Evolutionary conservation across 192 early-diverging fungal genomes (phyloP), one percentile per base, ranked within the genome.

Genomic region (Coemansia sp.): DNA sequence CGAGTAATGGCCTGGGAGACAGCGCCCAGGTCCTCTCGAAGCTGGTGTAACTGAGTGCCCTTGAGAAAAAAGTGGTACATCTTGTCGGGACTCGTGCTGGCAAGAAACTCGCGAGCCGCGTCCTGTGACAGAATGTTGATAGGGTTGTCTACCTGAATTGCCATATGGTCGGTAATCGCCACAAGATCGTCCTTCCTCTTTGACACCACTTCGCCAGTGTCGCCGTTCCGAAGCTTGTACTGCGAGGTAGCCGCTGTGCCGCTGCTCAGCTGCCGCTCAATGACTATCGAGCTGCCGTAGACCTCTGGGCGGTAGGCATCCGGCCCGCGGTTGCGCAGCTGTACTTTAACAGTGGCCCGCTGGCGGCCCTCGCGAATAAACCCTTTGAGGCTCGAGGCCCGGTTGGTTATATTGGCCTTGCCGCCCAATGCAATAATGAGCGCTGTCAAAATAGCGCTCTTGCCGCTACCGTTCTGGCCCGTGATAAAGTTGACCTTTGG

Each of bases 391-490:
- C 68, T 90, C 8, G 82, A 77, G 1, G 87, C 95, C 24, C 97
- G 87, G 58, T 95, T 92, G 14, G 97, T 98, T n/a, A 82, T 44
- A 15, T 73, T 86, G 0, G 95, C 92, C 62, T 91, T 93, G 34
- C 91, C 97, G 53, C 97, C 97, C 26, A 99, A 83, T n/a, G 88
- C 90, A 41, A 99, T 83, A 5, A 86, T 89, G 7, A 99, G 84
- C 9, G 86, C 95, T 0, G 95, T 96, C 32, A 99, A 76, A 53
- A 98, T 92, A 27, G 95, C 94, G 68, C 89, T 92, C 74, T 99
- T 99, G n/a, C 97, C 97, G 70, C 89, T 92, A 54, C 95, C 97
- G 68, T 97, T 98, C 60, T 97, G 93, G 10, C 97, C 97, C 53
- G 93, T 91, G 33, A 99, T 87, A 76, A 99, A 99, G 75, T 99